Percentiles rank a stretch among this genome's conserved stretches.
These are phyloP conservation scores for Alliaria petiolata DNA, from an alignment of 345 rosid species.

Conservation along the genomic window DNA sequence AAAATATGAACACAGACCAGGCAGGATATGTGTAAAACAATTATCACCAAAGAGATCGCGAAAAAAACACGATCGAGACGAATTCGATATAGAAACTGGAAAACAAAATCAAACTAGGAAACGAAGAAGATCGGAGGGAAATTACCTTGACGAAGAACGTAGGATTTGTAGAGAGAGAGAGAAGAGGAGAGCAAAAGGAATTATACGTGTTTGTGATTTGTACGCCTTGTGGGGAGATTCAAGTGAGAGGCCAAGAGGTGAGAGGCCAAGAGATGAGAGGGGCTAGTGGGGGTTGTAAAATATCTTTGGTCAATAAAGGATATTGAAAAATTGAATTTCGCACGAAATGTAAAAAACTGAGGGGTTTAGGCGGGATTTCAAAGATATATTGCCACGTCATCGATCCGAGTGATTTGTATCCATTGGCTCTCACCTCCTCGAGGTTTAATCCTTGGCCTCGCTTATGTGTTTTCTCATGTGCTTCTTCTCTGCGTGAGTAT, in stretches of 20 bases:
- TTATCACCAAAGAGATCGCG: neutral
- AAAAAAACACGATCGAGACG: neutral
- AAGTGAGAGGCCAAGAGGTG: conserved; percentile 34
- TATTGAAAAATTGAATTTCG: conserved; percentile 58
- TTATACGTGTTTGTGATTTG: conserved; percentile 5
- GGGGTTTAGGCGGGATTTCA: conserved; percentile 90
- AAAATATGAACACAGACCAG: neutral
- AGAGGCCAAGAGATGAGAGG: neutral
- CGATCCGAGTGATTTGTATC: conserved; percentile 39
- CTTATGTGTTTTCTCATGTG: conserved; percentile 60
- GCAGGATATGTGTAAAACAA: too few relatives aligned
- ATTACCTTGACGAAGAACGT: conserved; percentile 7
- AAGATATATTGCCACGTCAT: conserved; percentile 56
- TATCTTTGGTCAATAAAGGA: conserved; percentile 28
- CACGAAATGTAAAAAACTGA: conserved; percentile 50
- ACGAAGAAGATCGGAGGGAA: conserved; percentile 13
- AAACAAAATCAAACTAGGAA: neutral
- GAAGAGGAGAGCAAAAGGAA: neutral
- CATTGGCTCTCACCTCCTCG: conserved; percentile 30
- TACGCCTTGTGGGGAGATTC: conserved; percentile 13
- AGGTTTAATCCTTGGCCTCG: conserved; percentile 25
- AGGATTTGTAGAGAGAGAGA: neutral
- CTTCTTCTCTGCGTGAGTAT: conserved; percentile 42
- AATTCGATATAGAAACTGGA: neutral
- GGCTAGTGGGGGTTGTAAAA: conserved; percentile 27